Evolutionary conservation across 768 basidiomycete genomes (phyloP).

Genomic region (Mycena venus): DNA sequence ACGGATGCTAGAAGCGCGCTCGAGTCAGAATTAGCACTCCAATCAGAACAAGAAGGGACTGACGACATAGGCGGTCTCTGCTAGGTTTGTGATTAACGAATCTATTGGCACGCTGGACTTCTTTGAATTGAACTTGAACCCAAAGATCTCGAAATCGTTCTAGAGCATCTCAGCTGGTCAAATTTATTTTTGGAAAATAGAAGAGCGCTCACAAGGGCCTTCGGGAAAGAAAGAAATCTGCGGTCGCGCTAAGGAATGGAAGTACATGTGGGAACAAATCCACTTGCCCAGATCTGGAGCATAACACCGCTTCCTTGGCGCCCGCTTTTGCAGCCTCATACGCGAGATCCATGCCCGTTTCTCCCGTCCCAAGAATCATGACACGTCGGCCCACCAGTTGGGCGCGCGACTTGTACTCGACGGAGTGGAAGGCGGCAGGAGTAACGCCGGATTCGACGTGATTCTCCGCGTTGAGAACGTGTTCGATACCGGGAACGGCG

Average conservation of each 20-base stretch:
- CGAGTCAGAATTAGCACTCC: neutral
- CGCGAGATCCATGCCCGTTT: slow-evolving; percentile 74
- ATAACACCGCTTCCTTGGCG: slow-evolving; percentile 65
- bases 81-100: slow-evolving; percentile 69
- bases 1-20: slow-evolving; percentile 59
- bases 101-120: slow-evolving; percentile 58
- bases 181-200: too few relatives aligned
- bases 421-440: slow-evolving; percentile 61
- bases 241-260: neutral
- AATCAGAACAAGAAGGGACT: slow-evolving; percentile 31
- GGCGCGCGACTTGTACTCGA: slow-evolving; percentile 61
- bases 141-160: slow-evolving; percentile 71
- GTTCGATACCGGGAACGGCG: slow-evolving; percentile 60
- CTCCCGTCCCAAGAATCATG: slow-evolving; percentile 71
- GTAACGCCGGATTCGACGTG: slow-evolving; percentile 28
- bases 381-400: slow-evolving; percentile 62
- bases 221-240: slow-evolving; percentile 72
- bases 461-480: slow-evolving; percentile 42
- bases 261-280: neutral
- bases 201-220: slow-evolving; percentile 56
- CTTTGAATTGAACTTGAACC: slow-evolving; percentile 55
- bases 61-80: slow-evolving; percentile 66
- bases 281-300: slow-evolving; percentile 62
- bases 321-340: slow-evolving; percentile 64
- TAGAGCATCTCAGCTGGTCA: slow-evolving; percentile 26